Evolutionary conservation across 257 asterid species (phyloP).

Genomic region (Marsdenia floribunda): DNA sequence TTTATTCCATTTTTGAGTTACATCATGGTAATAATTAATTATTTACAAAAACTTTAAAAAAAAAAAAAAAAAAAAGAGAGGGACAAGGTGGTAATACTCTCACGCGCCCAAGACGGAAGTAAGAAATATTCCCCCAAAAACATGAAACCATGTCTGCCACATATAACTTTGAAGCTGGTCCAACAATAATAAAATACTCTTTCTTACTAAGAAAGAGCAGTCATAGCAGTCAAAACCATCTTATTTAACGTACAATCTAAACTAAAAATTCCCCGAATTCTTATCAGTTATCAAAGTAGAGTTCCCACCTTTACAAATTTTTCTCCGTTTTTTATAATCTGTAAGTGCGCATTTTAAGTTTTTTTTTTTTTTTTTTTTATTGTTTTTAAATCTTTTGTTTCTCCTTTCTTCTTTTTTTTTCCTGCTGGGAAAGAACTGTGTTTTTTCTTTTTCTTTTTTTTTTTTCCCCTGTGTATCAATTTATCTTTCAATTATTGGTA

Average conservation of each 20-base stretch:
- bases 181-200: background rate
- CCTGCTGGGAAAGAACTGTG: background rate
- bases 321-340: slow-evolving; percentile 12
- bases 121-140: background rate
- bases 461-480: background rate
- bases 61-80: background rate
- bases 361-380: background rate
- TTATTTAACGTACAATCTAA: background rate
- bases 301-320: slow-evolving; percentile 1
- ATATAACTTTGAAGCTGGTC: slow-evolving; percentile 20
- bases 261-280: background rate
- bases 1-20: no score
- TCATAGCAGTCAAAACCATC: slow-evolving; percentile 13
- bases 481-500: slow-evolving; percentile 1
- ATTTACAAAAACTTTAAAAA: no score
- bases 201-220: slow-evolving; percentile 11
- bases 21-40: no score
- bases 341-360: slow-evolving; percentile 11
- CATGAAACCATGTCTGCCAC: slow-evolving; percentile 29
- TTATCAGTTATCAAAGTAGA: background rate
- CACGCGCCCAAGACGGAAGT: background rate
- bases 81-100: background rate
- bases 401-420: background rate
- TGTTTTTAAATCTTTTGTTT: slow-evolving; percentile 2
- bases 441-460: background rate